A percentile compares a stretch with the other conserved stretches of the same genome.
phyloP scores from a whole-genome alignment of 2,329 filamentous ascomycete genomes.

The Aureobasidium sp. region DNA sequence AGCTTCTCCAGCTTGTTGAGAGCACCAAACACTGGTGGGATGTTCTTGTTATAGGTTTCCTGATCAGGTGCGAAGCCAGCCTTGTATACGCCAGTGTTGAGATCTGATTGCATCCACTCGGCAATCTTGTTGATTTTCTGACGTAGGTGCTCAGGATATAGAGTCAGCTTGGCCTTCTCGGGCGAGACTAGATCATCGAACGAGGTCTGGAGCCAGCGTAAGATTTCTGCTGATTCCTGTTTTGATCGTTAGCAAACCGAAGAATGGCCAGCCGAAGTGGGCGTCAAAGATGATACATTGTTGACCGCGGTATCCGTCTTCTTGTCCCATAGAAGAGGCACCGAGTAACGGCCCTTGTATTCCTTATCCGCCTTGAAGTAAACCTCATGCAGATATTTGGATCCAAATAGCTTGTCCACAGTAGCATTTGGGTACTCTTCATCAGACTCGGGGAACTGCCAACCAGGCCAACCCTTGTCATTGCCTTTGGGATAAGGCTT shows the following conservation, averaged over 20 bases:
- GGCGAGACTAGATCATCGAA: conserved; percentile 44
- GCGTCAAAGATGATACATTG: conserved; percentile 31
- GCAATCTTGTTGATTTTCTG: conserved; percentile 44
- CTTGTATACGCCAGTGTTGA: conserved; percentile 52
- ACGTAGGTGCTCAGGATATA: conserved; percentile 45
- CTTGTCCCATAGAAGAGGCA: conserved; percentile 55
- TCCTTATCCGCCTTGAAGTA: conserved; percentile 53
- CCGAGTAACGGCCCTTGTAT: conserved; percentile 53
- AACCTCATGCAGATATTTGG: conserved; percentile 50
- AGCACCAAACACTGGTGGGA: conserved; percentile 48
- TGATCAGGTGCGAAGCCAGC: conserved; percentile 51
- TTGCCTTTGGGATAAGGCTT: conserved; percentile 59
- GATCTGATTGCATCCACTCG: conserved; percentile 46
- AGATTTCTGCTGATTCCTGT: conserved; percentile 48
- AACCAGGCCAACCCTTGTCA: conserved; percentile 53
- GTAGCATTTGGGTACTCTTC: conserved; percentile 51
- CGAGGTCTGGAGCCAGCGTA: conserved; percentile 48
- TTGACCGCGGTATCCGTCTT: conserved; percentile 48
- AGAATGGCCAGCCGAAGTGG: neutral
- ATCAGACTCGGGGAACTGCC: conserved; percentile 47
- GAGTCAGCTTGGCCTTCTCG: conserved; percentile 34
- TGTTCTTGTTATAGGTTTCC: conserved; percentile 45
- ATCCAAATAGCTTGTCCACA: conserved; percentile 49
- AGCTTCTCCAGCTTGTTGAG: conserved; percentile 50
- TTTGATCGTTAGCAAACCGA: neutral